Evolutionary conservation across 805 yeast genomes (phyloP), one percentile per base, ranked within the genome.

Genomic region (Saccharomyces jurei): DNA sequence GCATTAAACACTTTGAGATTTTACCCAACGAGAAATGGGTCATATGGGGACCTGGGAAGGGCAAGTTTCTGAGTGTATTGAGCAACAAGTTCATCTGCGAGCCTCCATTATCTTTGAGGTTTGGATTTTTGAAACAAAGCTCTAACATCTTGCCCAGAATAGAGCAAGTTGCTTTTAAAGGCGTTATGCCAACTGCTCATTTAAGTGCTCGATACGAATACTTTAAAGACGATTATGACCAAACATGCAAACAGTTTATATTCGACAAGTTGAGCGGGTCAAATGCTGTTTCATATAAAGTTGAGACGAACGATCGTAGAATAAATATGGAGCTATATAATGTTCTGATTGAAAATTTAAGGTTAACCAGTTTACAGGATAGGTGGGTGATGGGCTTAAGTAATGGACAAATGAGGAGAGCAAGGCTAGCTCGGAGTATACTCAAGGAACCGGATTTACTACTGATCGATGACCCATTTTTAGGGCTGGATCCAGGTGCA

Each of bases 381-480:
- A 80, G 89, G 56, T 92, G 96, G 89, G 81, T 87, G 32, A 88
- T 89, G 67, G 87, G 92, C 0, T 73, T 94, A 48, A 87, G 96
- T 68, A 94, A 94, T 68, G 99, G 99, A 0, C 99, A 94, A 69
- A 83, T 87, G 67, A 77, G 99, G 61, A 76, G 99, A 51, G 96
- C 97, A 0, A 77, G 97, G 57, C 72, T 94, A 28, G 98, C 97
- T 0, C 78, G 80, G 56, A 82, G 90, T 0, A 62, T 94, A 47
- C 76, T 89, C 53, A 74, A 75, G 48, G 72, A 79, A 32, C 96
- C 97, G 0, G 73, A 75, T 48, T 59, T 90, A 30, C 71, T 90
- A 52, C 66, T 92, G 4, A 77, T 92, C 21, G 98, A 94, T 68
- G 98, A 94, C 63, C 97, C 97, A 9, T 92, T 90, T 62, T 69